These are phyloP conservation scores for Elaeis guineensis DNA, from an alignment of 176 grass and related monocot species.

Conservation along the genomic window DNA sequence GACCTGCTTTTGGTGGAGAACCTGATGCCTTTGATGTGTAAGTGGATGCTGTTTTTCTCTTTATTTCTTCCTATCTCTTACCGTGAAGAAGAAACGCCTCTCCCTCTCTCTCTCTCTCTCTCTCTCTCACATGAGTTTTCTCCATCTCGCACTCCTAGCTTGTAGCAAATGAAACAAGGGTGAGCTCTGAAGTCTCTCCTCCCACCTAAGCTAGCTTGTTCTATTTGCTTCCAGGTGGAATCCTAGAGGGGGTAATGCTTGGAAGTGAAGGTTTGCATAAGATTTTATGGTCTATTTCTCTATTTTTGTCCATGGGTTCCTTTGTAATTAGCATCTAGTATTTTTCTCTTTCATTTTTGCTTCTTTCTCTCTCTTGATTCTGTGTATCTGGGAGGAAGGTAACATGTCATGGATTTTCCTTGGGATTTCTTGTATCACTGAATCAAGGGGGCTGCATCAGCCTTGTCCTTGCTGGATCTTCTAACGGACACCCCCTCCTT, in stretches of 20 bases:
- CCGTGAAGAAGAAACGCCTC: conserved; percentile 16
- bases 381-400: too few relatives aligned
- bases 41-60: conserved; percentile 61
- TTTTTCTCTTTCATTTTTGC: too few relatives aligned
- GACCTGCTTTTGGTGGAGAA: conserved; percentile 68
- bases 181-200: neutral
- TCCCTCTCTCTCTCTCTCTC: conserved; percentile 9
- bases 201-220: neutral
- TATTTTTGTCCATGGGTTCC: neutral
- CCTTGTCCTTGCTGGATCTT: too few relatives aligned
- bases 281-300: neutral
- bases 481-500: too few relatives aligned
- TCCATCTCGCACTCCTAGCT: neutral
- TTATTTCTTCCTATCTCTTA: conserved; percentile 20
- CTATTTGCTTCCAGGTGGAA: neutral
- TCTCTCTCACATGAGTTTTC: neutral
- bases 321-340: neutral
- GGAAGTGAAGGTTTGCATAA: neutral
- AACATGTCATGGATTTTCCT: conserved; percentile 5
- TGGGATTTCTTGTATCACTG: neutral
- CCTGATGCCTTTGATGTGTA: conserved; percentile 81
- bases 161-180: neutral
- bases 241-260: neutral
- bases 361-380: too few relatives aligned
- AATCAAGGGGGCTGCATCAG: too few relatives aligned